A percentile compares a stretch with the other conserved stretches of the same genome.
phyloP scores from a whole-genome alignment of 768 basidiomycete species.

The Lentinus tigrinus region DNA sequence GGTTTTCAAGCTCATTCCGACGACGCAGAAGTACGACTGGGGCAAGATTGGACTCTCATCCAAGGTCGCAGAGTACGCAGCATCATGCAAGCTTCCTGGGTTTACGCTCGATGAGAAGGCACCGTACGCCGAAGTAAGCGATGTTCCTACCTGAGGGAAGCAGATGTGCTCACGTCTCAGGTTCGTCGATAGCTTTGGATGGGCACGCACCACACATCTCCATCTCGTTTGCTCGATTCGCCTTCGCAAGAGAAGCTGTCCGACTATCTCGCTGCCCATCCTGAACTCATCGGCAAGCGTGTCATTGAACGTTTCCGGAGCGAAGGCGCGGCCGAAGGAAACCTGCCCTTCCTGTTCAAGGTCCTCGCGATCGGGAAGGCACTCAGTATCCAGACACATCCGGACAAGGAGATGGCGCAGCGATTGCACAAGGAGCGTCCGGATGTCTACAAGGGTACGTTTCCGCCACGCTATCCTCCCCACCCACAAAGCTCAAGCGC shows the following conservation, averaged over 20 bases:
- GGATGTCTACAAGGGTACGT: constrained; percentile 86
- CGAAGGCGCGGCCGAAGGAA: constrained; percentile 26
- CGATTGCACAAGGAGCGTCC: constrained; percentile 52
- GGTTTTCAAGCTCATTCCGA: constrained; percentile 82
- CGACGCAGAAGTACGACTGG: constrained; percentile 93
- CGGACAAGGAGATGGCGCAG: constrained; percentile 53
- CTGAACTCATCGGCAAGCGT: constrained; percentile 52
- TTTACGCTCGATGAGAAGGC: constrained; percentile 67
- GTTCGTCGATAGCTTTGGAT: constrained; percentile 82
- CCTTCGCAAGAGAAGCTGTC: constrained; percentile 47
- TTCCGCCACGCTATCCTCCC: not conserved
- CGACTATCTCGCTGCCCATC: constrained; percentile 62
- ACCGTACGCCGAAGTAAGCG: constrained; percentile 89
- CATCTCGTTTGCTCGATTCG: constrained; percentile 48
- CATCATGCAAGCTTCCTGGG: constrained; percentile 55
- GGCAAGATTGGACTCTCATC: constrained; percentile 79
- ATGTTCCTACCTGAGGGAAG: not conserved
- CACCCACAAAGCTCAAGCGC: not conserved
- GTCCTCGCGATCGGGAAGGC: constrained; percentile 59
- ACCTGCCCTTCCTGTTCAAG: constrained; percentile 57
- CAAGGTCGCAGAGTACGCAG: constrained; percentile 86
- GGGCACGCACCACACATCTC: constrained; percentile 89
- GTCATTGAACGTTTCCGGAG: constrained; percentile 22
- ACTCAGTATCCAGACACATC: constrained; percentile 60
- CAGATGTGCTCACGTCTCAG: not conserved